A percentile compares a stretch with the other conserved stretches of the same genome.
Evolutionary conservation across 2,329 filamentous ascomycete genomes (phyloP).

Genomic region (Pseudogymnoascus sp.): DNA sequence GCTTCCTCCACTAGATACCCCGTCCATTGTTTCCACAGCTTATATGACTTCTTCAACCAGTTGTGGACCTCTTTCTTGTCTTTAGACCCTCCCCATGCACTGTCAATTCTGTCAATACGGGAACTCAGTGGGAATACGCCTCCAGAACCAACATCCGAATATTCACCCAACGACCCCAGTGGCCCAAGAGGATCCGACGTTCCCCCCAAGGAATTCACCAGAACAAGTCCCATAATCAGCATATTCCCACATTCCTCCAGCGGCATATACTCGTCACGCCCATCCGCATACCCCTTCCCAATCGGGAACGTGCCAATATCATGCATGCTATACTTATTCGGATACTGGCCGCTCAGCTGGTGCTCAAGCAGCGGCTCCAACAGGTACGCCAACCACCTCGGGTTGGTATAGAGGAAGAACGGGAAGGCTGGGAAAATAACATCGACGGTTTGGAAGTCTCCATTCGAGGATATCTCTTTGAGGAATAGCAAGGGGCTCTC

Average conservation of each 20-base stretch:
- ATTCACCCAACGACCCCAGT: conserved; percentile 1
- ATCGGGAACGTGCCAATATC: conserved; percentile 69
- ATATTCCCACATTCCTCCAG: conserved; percentile 61
- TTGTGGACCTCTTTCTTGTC: conserved; percentile 49
- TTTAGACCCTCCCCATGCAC: conserved; percentile 49
- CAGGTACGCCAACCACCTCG: conserved; percentile 69
- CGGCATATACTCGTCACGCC: conserved; percentile 57
- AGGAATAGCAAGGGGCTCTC: conserved; percentile 68
- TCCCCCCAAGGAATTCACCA: conserved; percentile 59
- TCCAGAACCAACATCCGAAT: conserved; percentile 18
- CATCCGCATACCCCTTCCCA: conserved; percentile 62
- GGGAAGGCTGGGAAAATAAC: conserved; percentile 82
- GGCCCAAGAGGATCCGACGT: neutral
- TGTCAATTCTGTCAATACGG: conserved; percentile 50
- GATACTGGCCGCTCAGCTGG: conserved; percentile 74
- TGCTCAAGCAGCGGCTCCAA: conserved; percentile 75
- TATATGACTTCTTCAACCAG: conserved; percentile 56
- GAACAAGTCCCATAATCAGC: conserved; percentile 64
- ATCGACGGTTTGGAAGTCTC: conserved; percentile 78
- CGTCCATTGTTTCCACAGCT: conserved; percentile 62
- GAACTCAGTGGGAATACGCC: conserved; percentile 27
- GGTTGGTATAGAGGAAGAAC: conserved; percentile 81
- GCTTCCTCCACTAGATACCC: conserved; percentile 57
- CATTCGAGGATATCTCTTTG: conserved; percentile 80
- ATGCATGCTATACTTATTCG: conserved; percentile 73